Conservation (phyloP, 177 flowering plant species). For the Vitis hybrid region DNA sequence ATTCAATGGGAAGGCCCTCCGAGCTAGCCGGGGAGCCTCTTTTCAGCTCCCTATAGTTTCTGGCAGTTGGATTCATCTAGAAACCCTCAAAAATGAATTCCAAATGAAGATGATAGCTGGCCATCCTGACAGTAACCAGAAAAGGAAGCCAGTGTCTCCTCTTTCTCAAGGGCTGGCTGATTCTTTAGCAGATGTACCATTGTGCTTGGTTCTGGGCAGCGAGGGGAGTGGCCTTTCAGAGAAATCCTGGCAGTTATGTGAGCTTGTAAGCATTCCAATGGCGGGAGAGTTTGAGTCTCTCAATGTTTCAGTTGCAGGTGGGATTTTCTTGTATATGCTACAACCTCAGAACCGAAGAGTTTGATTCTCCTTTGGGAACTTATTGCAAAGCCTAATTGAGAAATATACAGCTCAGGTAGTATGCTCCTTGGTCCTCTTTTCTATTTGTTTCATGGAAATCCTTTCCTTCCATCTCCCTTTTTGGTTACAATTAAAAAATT, state of each 20-base stretch:
- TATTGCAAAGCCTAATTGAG: too few relatives aligned
- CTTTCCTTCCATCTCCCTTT: too few relatives aligned
- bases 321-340: constrained; percentile 81
- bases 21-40: constrained; percentile 86
- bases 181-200: constrained; percentile 41
- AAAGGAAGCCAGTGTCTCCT: constrained; percentile 21
- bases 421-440: too few relatives aligned
- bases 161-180: constrained; percentile 47
- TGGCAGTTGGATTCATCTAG: constrained; percentile 69
- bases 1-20: constrained; percentile 81
- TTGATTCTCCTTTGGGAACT: too few relatives aligned
- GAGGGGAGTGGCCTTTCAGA: constrained; percentile 84
- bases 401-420: too few relatives aligned
- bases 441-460: too few relatives aligned
- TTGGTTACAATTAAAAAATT: too few relatives aligned
- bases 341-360: constrained; percentile 24
- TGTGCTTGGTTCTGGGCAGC: constrained; percentile 79
- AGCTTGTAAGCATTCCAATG: constrained; percentile 86
- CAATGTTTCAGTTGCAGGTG: constrained; percentile 95
- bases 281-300: constrained; percentile 81
- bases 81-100: constrained; percentile 38
- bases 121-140: constrained; percentile 43
- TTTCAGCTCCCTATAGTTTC: constrained; percentile 85
- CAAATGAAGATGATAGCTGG: constrained; percentile 77
- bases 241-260: constrained; percentile 46